Evolutionary conservation across 208 protist species (phyloP).

Genomic region (Herpetomonas samuelpessoai): DNA sequence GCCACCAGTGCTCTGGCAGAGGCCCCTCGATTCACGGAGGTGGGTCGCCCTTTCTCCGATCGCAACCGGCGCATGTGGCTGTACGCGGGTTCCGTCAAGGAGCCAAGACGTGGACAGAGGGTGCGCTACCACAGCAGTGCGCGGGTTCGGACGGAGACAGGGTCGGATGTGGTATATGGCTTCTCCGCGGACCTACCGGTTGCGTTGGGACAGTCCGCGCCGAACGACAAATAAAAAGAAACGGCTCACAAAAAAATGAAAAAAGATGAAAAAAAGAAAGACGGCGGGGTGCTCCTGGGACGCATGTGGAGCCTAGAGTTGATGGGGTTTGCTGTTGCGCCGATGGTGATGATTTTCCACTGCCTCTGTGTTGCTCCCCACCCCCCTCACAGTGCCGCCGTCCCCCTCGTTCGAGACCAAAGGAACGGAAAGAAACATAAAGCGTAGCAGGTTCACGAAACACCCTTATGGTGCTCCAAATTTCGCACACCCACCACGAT

Average conservation of each 20-base stretch:
- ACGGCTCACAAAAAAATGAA: slow-evolving; percentile 2
- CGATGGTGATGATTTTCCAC: no score
- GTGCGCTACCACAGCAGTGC: slow-evolving; percentile 42
- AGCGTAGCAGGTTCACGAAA: no score
- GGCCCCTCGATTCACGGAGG: no score
- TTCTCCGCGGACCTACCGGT: slow-evolving; percentile 46
- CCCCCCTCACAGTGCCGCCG: no score
- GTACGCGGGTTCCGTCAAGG: not conserved
- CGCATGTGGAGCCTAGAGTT: not conserved
- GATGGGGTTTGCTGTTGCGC: no score
- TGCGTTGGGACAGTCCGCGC: no score
- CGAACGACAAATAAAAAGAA: not conserved
- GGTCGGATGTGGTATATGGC: slow-evolving; percentile 33
- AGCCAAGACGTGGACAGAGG: slow-evolving; percentile 20
- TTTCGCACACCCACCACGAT: no score
- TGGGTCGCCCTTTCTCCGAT: not conserved
- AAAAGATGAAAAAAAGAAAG: not conserved
- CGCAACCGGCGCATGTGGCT: not conserved
- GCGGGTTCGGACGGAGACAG: slow-evolving; percentile 27
- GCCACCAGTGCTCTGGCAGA: no score
- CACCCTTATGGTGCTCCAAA: no score
- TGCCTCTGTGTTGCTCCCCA: no score
- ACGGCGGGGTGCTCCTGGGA: not conserved
- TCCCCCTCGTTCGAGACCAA: no score
- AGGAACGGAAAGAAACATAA: no score